Percentiles rank a stretch among this genome's conserved stretches.
These are phyloP conservation scores for Tylopilus cervinicoccineus DNA, from an alignment of 768 basidiomycete genomes.

Conservation along the genomic window DNA sequence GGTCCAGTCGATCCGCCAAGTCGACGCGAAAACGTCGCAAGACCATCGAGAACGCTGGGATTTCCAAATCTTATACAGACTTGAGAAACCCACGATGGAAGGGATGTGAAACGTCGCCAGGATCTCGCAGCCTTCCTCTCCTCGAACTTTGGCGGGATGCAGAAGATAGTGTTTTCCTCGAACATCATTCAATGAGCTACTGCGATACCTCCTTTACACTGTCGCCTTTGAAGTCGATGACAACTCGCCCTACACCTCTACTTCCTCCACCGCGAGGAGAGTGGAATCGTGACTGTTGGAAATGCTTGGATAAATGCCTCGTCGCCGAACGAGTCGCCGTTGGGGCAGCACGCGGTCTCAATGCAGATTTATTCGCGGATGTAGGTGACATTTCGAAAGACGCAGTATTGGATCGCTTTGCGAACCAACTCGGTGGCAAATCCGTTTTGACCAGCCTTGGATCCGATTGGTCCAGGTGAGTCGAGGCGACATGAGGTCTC, in stretches of 20 bases:
- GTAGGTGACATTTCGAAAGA: conserved; percentile 51
- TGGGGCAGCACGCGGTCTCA: conserved; percentile 29
- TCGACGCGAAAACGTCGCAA: conserved; percentile 37
- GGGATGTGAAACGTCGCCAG: conserved; percentile 18
- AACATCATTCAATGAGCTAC: conserved; percentile 20
- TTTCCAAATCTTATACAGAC: conserved; percentile 24
- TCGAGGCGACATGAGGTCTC: not conserved
- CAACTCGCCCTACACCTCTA: not conserved
- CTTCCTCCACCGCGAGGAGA: conserved; percentile 19
- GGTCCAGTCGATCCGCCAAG: conserved; percentile 29
- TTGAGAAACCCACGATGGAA: conserved; percentile 11
- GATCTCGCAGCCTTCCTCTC: conserved; percentile 32
- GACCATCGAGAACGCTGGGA: conserved; percentile 28
- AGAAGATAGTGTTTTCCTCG: conserved; percentile 28
- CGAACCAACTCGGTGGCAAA: conserved; percentile 44
- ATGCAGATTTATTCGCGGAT: conserved; percentile 41
- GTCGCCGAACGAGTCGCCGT: conserved; percentile 62
- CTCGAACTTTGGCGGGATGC: conserved; percentile 29
- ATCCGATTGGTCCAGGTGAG: conserved; percentile 56
- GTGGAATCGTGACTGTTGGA: conserved; percentile 83
- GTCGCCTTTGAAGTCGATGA: conserved; percentile 14
- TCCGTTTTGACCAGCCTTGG: conserved; percentile 39
- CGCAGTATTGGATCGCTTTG: conserved; percentile 59
- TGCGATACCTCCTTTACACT: conserved; percentile 13
- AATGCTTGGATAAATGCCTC: conserved; percentile 71